phyloP scores from a whole-genome alignment of 148 eudicot genomes.

The Suaeda aralocaspica region DNA sequence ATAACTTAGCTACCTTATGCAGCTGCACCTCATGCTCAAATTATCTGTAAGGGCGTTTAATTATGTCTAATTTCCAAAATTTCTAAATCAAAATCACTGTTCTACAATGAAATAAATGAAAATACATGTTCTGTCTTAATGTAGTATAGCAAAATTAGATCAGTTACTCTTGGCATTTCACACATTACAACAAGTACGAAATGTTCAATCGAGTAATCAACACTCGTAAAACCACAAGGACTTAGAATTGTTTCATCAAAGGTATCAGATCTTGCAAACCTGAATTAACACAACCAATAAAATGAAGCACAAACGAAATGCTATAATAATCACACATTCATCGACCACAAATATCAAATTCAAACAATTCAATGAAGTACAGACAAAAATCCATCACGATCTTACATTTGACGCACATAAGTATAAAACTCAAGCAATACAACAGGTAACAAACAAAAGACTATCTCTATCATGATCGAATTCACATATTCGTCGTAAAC shows the following conservation, averaged over 20 bases:
- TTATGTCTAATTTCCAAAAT: no score
- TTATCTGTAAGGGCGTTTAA: no score
- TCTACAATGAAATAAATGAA: no score
- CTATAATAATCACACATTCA: not conserved
- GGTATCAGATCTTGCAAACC: not conserved
- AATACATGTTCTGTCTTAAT: not conserved
- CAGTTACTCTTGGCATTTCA: not conserved
- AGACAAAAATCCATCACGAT: not conserved
- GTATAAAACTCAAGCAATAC: no score
- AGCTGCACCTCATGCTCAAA: no score
- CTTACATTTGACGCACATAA: not conserved
- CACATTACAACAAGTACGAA: not conserved
- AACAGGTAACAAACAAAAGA: not conserved
- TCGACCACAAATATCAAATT: not conserved
- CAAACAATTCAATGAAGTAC: not conserved
- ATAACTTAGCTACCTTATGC: no score
- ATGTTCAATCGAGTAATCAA: not conserved
- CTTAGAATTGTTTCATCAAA: not conserved
- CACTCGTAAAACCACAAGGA: not conserved
- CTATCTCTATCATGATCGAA: not conserved
- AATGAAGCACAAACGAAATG: not conserved
- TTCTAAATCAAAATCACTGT: not conserved
- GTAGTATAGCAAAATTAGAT: not conserved
- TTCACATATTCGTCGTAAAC: not conserved
- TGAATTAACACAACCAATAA: not conserved